phyloP scores from a whole-genome alignment of 768 basidiomycete species.

The Obba rivulosa region DNA sequence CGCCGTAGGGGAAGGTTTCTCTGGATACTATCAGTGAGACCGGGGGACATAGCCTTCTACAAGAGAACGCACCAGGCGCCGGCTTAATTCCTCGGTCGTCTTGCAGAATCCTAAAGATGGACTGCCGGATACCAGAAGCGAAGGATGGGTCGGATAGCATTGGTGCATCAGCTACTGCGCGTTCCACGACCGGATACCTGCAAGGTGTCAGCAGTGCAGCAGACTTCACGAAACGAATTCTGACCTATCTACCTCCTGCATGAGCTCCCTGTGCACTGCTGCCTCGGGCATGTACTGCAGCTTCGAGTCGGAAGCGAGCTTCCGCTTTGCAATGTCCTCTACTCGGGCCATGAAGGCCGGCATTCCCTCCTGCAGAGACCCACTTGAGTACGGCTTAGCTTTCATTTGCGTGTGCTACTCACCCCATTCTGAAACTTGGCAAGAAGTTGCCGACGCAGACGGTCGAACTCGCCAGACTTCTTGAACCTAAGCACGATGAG shows the following conservation, averaged over 20 bases:
- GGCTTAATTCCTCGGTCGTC: conserved; percentile 18
- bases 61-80: neutral
- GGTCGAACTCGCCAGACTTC: conserved; percentile 75
- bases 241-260: conserved; percentile 70
- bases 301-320: conserved; percentile 48
- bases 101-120: conserved; percentile 29
- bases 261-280: conserved; percentile 51
- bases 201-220: neutral
- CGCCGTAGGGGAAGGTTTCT: too few species aligned
- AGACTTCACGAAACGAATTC: conserved; percentile 17
- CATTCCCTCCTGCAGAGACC: conserved; percentile 40
- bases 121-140: conserved; percentile 30
- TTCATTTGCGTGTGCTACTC: conserved; percentile 19
- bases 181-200: conserved; percentile 64
- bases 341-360: conserved; percentile 51
- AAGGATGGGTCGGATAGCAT: conserved; percentile 20
- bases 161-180: conserved; percentile 36
- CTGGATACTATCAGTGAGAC: too few species aligned
- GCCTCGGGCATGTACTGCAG: conserved; percentile 49
- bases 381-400: neutral
- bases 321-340: conserved; percentile 55
- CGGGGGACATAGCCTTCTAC: too few species aligned
- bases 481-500: conserved; percentile 52
- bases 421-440: conserved; percentile 59
- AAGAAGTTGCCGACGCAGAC: conserved; percentile 60